Percentiles rank a stretch among this genome's conserved stretches.
phyloP scores from a whole-genome alignment of 352 stramenopile species.

The Phytopythium delawarense region DNA sequence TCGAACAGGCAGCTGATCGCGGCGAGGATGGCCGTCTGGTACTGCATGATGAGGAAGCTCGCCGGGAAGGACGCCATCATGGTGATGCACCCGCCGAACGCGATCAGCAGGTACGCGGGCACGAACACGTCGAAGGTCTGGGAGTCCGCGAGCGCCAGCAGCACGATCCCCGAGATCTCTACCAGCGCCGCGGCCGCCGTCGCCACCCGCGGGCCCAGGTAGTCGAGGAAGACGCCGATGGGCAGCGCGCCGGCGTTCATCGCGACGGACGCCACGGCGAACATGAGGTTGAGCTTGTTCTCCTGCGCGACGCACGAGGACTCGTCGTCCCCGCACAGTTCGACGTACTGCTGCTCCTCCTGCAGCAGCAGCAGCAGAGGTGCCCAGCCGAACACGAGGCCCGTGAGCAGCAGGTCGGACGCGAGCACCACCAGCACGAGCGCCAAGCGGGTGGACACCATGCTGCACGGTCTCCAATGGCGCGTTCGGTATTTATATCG shows the following conservation, averaged over 20 bases:
- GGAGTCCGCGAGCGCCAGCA: constrained; percentile 75
- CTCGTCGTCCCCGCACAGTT: constrained; percentile 45
- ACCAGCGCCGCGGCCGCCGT: constrained; percentile 49
- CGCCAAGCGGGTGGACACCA: constrained; percentile 45
- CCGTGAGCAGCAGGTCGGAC: constrained; percentile 83
- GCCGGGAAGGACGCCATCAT: constrained; percentile 80
- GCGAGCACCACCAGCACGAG: constrained; percentile 65
- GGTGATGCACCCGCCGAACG: constrained; percentile 69
- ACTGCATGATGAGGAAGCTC: constrained; percentile 67
- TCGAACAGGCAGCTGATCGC: constrained; percentile 79
- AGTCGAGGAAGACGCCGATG: constrained; percentile 78
- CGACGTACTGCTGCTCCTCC: constrained; percentile 76
- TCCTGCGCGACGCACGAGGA: constrained; percentile 64
- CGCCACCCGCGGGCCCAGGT: constrained; percentile 50
- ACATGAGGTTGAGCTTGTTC: constrained; percentile 87
- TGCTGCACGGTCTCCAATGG: constrained; percentile 2
- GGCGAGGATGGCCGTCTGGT: constrained; percentile 75
- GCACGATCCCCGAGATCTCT: constrained; percentile 60
- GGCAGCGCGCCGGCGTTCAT: constrained; percentile 75
- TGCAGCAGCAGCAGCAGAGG: constrained; percentile 80
- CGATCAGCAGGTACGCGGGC: constrained; percentile 58
- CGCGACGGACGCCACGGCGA: constrained; percentile 73
- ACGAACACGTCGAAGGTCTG: constrained; percentile 74
- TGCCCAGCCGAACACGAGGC: constrained; percentile 84
- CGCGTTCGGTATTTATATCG: background rate